Evolutionary conservation across 345 rosid species (phyloP).

Genomic region (Cochlearia excelsa): DNA sequence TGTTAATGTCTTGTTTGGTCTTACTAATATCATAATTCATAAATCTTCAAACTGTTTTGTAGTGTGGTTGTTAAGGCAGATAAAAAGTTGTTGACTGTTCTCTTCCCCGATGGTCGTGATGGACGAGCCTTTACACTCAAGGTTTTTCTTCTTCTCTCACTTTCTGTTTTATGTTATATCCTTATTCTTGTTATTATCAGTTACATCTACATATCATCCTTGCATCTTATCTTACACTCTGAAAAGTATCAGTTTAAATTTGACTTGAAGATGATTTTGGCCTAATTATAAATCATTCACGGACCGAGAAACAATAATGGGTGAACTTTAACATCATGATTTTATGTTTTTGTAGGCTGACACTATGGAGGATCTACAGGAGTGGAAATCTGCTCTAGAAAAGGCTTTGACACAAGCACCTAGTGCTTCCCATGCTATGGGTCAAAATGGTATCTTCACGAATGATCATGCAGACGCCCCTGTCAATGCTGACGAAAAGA

Average conservation of each 20-base stretch:
- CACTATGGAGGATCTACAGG: conserved; percentile 77
- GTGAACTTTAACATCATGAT: neutral
- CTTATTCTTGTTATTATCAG: conserved; percentile 4
- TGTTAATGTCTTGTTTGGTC: conserved; percentile 5
- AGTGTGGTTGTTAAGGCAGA: conserved; percentile 97
- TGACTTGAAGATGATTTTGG: too few species aligned
- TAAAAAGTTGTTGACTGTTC: conserved; percentile 90
- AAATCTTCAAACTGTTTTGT: conserved; percentile 32
- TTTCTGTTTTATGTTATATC: conserved; percentile 8
- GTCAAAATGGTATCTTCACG: conserved; percentile 74
- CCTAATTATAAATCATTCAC: too few species aligned
- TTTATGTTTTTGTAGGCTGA: conserved; percentile 59
- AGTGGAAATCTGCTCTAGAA: conserved; percentile 92
- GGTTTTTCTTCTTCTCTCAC: conserved; percentile 39
- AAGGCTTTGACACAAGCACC: conserved; percentile 92
- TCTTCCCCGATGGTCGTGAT: conserved; percentile 92
- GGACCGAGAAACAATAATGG: too few species aligned
- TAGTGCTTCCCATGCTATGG: conserved; percentile 59
- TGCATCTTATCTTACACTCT: too few species aligned
- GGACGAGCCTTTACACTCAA: conserved; percentile 96
- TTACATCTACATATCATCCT: too few species aligned
- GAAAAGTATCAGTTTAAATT: too few species aligned
- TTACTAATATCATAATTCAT: conserved; percentile 38
- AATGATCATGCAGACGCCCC: conserved; percentile 60
- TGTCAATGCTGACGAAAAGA: conserved; percentile 44